These are phyloP conservation scores for Chenopodium suecicum DNA, from an alignment of 148 eudicot species.

Conservation along the genomic window DNA sequence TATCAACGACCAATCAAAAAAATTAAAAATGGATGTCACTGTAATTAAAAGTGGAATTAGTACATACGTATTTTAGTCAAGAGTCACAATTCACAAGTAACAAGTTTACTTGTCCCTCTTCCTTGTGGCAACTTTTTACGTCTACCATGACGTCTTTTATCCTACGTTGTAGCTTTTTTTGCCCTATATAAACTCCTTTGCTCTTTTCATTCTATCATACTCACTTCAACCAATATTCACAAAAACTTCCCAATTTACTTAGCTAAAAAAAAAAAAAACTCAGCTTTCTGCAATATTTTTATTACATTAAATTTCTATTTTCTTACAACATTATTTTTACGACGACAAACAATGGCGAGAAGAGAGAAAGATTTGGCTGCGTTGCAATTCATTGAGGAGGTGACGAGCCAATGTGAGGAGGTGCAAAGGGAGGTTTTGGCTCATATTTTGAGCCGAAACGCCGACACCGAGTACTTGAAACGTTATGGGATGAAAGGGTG, in stretches of 20 bases:
- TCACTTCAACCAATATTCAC: not conserved
- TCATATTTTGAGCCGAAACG: constrained; percentile 56
- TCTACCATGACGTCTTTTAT: constrained; percentile 22
- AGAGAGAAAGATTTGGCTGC: constrained; percentile 42
- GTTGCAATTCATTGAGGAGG: constrained; percentile 51
- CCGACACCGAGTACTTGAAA: constrained; percentile 51
- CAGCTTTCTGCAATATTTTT: not conserved
- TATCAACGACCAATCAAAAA: too few relatives aligned
- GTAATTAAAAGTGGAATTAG: not conserved
- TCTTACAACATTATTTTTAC: not conserved
- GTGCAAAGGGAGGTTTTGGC: constrained; percentile 56
- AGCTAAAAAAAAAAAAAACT: too few relatives aligned
- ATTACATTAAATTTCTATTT: too few relatives aligned
- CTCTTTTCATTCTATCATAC: not conserved
- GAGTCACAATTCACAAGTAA: not conserved
- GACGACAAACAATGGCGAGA: constrained; percentile 7
- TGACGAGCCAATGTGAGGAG: constrained; percentile 41
- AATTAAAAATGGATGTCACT: not conserved
- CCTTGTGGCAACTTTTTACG: constrained; percentile 27
- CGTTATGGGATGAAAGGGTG: constrained; percentile 30
- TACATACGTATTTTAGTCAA: not conserved
- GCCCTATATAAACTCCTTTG: constrained; percentile 33
- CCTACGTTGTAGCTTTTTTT: not conserved
- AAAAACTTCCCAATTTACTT: not conserved
- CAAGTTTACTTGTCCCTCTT: not conserved